Base-by-base conservation (phyloP, 257 asterid species). In the Solanum pimpinellifolium region DNA sequence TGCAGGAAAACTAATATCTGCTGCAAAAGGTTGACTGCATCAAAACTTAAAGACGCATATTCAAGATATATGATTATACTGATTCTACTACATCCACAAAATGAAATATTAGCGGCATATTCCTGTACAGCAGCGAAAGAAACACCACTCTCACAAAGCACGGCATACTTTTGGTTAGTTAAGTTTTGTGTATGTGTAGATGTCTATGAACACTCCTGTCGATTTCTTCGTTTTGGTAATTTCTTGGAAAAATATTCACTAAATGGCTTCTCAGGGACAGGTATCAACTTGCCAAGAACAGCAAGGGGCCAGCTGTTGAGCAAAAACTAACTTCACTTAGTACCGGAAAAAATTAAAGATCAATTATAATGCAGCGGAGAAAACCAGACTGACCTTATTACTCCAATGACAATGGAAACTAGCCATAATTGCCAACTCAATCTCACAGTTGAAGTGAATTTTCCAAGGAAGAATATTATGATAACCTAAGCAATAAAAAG, bases 351-450 rank as follows among this genome's bases (percentile, higher is more conserved):
- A 23, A 60, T 46, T 15, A 37, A 52, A 37, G 74, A 72, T 56
- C 69, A 15, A 44, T 29, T 80, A 15, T 42, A 47, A 69, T 70
- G 56, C 11, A 72, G 12, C 4, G 25, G 6, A 76, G 25, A 86
- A 20, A 37, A 73, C 25, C 18, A 11, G 21, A 69, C 89, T 73
- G 42, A 95, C 99, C 99, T 94, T 91, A 96, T 20, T 46, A 91
- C 5, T 84, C 93, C 98, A 83, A 96, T 94, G 78, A 75, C 96
- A 86, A 96, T 82, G n/a, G 98, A 94, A 46, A 95, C 98, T 60
- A 95, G 93, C 99, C 99, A 95, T 87, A 96, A 86, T 89, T 96
- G 73, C 99, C 99, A 95, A 87, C 95, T 94, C 35, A 96, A 95
- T 37, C 95, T 93, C 76, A 94, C 95, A 1, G 95, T 93, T 4